Percentiles rank a stretch among this genome's conserved stretches.
Evolutionary conservation across 805 yeast genomes (phyloP).

Genomic region (Saturnispora dispora): DNA sequence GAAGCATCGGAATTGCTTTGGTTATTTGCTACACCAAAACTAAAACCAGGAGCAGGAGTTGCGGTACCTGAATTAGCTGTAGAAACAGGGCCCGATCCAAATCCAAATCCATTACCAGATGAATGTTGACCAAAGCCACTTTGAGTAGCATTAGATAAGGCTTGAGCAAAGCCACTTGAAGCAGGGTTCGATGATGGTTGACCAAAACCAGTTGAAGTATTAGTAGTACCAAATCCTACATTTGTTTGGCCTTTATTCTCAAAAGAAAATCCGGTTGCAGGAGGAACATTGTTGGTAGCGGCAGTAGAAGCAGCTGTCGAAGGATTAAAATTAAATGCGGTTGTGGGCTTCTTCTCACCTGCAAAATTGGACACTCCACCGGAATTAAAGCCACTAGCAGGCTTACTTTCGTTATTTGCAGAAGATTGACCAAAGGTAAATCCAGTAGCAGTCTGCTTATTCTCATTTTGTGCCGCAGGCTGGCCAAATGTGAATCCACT

Average conservation of each 20-base stretch:
- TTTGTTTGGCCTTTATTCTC: neutral
- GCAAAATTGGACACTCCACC: neutral
- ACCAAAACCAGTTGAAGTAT: neutral
- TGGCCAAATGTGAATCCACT: neutral
- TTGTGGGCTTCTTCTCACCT: neutral
- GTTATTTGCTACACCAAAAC: slow-evolving; percentile 3
- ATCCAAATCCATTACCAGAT: slow-evolving; percentile 2
- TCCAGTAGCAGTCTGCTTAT: neutral
- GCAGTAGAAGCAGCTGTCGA: neutral
- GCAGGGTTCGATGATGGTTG: neutral
- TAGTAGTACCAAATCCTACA: slow-evolving; percentile 4
- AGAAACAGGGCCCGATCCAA: slow-evolving; percentile 7
- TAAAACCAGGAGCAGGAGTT: slow-evolving; percentile 2
- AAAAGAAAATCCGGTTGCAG: slow-evolving; percentile 1
- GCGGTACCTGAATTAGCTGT: neutral
- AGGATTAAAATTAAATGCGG: neutral
- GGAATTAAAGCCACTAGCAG: slow-evolving; percentile 1
- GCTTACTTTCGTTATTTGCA: neutral
- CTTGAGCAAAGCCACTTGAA: neutral
- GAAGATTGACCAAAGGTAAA: neutral
- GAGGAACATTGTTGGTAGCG: neutral
- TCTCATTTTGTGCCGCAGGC: neutral
- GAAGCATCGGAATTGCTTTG: neutral
- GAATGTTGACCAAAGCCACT: neutral
- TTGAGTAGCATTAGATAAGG: neutral